phyloP scores from a whole-genome alignment of 768 basidiomycete genomes.

The Collybiopsis confluens region DNA sequence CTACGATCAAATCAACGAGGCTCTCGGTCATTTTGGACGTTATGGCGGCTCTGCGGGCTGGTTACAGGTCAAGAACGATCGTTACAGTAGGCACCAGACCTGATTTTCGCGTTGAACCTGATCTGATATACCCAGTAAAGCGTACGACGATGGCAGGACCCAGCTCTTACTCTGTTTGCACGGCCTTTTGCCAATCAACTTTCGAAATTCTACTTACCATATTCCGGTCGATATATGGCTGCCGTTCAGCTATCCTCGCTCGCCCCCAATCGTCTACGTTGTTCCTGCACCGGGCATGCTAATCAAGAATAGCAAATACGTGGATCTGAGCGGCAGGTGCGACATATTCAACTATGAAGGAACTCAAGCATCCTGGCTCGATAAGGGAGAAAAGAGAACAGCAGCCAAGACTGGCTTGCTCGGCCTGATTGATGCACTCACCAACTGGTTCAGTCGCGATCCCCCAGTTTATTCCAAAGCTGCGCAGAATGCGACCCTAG shows the following conservation, averaged over 20 bases:
- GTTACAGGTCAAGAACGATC: slow-evolving; percentile 4
- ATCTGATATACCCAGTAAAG: slow-evolving; percentile 31
- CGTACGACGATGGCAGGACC: slow-evolving; percentile 91
- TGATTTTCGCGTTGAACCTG: slow-evolving; percentile 12
- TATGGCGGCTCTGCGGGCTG: slow-evolving; percentile 1
- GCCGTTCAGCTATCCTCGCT: slow-evolving; percentile 75
- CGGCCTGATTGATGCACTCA: slow-evolving; percentile 71
- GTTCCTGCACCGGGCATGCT: slow-evolving; percentile 91
- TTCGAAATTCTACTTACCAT: slow-evolving; percentile 76
- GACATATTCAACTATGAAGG: slow-evolving; percentile 50
- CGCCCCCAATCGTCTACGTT: slow-evolving; percentile 85
- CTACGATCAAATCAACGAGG: slow-evolving; percentile 57
- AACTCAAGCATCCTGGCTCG: slow-evolving; percentile 49
- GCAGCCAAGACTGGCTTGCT: slow-evolving; percentile 46
- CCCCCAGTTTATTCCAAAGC: slow-evolving; percentile 92
- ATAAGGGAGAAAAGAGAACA: slow-evolving; percentile 84
- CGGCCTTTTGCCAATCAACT: slow-evolving; percentile 86
- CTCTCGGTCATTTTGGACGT: slow-evolving; percentile 28
- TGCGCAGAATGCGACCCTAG: slow-evolving; percentile 21
- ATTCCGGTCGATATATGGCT: slow-evolving; percentile 93
- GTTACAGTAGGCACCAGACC: background rate
- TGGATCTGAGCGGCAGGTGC: slow-evolving; percentile 81
- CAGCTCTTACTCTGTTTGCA: slow-evolving; percentile 89
- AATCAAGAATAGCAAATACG: slow-evolving; percentile 65
- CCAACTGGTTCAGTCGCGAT: slow-evolving; percentile 74